Evolutionary conservation across 1,284 basidiomycete genomes (phyloP).

Genomic region (Cryptococcus hybrid): DNA sequence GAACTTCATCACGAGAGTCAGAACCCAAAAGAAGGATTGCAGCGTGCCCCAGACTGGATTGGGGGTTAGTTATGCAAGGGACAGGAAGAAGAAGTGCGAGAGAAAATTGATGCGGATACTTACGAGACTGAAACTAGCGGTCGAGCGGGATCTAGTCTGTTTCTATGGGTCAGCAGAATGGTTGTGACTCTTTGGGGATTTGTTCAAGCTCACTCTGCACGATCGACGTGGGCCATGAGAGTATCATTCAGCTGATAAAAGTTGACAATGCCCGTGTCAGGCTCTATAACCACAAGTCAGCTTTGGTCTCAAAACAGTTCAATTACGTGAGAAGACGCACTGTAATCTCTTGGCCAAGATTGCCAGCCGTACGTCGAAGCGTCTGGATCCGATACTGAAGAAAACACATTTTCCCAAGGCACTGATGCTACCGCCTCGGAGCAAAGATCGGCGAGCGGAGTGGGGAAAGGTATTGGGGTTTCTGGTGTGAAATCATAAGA

Average conservation of each 20-base stretch:
- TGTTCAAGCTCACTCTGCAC: slow-evolving; percentile 61
- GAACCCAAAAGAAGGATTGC: slow-evolving; percentile 87
- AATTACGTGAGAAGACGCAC: slow-evolving; percentile 49
- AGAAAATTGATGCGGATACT: slow-evolving; percentile 31
- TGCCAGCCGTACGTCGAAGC: slow-evolving; percentile 59
- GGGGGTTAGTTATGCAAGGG: background rate
- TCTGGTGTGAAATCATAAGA: slow-evolving; percentile 72
- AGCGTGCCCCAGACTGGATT: slow-evolving; percentile 73
- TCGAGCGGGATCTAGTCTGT: slow-evolving; percentile 61
- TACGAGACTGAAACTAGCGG: slow-evolving; percentile 89
- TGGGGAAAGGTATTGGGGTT: slow-evolving; percentile 62
- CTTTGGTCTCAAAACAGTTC: background rate
- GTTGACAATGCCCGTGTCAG: slow-evolving; percentile 91
- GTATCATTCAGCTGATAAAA: slow-evolving; percentile 83
- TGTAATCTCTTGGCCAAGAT: slow-evolving; percentile 70
- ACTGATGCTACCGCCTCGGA: slow-evolving; percentile 60
- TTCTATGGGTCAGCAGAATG: background rate
- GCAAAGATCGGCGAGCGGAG: slow-evolving; percentile 61
- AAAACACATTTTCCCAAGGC: slow-evolving; percentile 67
- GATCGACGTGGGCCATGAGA: slow-evolving; percentile 90
- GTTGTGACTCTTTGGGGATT: background rate
- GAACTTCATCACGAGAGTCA: slow-evolving; percentile 67
- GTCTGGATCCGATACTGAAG: slow-evolving; percentile 33
- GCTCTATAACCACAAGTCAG: slow-evolving; percentile 55
- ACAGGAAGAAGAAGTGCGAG: background rate